Evolutionary conservation across 345 rosid genomes (phyloP).

Genomic region (Salix exigua): DNA sequence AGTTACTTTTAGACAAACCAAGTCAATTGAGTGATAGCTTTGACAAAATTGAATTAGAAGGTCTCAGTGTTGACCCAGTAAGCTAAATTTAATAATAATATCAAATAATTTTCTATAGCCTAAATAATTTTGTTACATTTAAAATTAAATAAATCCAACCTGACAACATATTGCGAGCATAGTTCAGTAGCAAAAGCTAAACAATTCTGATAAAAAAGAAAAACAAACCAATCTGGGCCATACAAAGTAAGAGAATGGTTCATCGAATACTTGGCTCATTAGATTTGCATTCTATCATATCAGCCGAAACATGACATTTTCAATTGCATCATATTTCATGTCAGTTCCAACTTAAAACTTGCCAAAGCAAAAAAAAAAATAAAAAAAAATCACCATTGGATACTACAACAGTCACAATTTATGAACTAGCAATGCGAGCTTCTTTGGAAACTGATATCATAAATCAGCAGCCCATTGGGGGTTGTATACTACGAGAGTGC

Average conservation of each 20-base stretch:
- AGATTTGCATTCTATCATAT: not conserved
- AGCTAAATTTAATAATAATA: too few species aligned
- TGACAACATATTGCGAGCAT: too few species aligned
- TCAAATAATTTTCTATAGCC: too few species aligned
- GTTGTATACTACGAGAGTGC: not conserved
- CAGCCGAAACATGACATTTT: not conserved
- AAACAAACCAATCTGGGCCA: not conserved
- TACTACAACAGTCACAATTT: not conserved
- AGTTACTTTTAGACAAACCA: too few species aligned
- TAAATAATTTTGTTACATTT: too few species aligned
- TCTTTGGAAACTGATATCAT: conserved; percentile 12
- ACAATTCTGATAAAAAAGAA: too few species aligned
- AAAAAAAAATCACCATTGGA: not conserved
- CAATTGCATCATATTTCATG: not conserved
- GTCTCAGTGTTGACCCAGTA: fast-evolving
- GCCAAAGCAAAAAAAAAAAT: not conserved
- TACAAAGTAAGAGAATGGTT: not conserved
- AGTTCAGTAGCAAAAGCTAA: too few species aligned
- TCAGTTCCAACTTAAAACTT: not conserved
- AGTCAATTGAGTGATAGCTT: too few species aligned
- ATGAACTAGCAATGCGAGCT: not conserved
- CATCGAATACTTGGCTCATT: not conserved
- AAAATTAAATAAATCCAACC: too few species aligned
- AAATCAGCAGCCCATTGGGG: conserved; percentile 8
- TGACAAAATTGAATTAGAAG: too few species aligned